A percentile compares a stretch with the other conserved stretches of the same genome.
phyloP scores from a whole-genome alignment of 352 stramenopile genomes.

The Phytopythium ostracodes region DNA sequence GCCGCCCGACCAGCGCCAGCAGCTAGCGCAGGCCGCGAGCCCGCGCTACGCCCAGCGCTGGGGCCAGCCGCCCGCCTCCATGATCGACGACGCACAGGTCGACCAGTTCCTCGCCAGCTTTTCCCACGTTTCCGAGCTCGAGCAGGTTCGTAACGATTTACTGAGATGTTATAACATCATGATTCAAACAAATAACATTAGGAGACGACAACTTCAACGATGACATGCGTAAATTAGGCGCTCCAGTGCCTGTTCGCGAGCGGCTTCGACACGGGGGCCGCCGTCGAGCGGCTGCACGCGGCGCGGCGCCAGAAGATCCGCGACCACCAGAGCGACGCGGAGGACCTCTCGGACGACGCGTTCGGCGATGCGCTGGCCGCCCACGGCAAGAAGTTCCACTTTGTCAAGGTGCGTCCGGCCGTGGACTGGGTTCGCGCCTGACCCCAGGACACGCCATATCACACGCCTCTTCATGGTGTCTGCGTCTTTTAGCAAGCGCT shows the following conservation, averaged over 20 bases:
- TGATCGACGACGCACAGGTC: conserved; percentile 35
- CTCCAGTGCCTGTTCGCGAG: conserved; percentile 59
- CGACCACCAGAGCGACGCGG: conserved; percentile 15
- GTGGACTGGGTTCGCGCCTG: background rate
- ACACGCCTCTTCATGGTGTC: background rate
- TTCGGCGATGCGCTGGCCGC: conserved; percentile 39
- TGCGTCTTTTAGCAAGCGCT: conserved; percentile 36
- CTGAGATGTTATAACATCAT: conserved; percentile 6
- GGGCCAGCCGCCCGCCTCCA: conserved; percentile 19
- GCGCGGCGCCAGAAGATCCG: conserved; percentile 26
- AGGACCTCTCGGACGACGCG: conserved; percentile 27
- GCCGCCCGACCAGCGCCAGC: conserved; percentile 17
- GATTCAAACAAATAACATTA: background rate
- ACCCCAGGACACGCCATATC: too few relatives aligned
- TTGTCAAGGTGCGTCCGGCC: conserved; percentile 37
- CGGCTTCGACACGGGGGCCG: conserved; percentile 41
- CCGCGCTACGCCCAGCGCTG: conserved; percentile 38
- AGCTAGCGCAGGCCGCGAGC: conserved; percentile 8
- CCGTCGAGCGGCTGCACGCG: conserved; percentile 29
- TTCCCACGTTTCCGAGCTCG: conserved; percentile 44
- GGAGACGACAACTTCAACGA: background rate
- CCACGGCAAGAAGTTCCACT: conserved; percentile 60
- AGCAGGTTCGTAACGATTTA: conserved; percentile 34
- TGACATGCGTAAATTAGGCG: too few relatives aligned
- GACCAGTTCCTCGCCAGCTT: conserved; percentile 47